Conservation (phyloP, 2,329 filamentous ascomycete species). For the Thielaviopsis cerberus region DNA sequence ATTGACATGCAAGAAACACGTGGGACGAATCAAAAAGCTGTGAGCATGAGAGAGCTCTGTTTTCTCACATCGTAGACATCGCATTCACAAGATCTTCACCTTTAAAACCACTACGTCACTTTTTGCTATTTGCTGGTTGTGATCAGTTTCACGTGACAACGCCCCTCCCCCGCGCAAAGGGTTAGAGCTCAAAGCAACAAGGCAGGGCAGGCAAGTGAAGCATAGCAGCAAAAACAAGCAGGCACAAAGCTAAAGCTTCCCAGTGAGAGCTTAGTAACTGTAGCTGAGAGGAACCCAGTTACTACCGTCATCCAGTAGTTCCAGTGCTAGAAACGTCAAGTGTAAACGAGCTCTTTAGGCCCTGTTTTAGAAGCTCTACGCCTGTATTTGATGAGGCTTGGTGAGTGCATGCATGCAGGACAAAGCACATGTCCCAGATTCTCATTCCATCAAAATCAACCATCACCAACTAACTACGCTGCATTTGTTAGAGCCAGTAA, state of each 20-base stretch:
- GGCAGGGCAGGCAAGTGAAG: background rate
- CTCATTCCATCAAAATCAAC: background rate
- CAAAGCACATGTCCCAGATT: background rate
- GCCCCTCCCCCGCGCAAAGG: constrained; percentile 9
- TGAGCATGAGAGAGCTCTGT: too few relatives aligned
- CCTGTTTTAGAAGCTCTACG: background rate
- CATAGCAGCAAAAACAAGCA: too few relatives aligned
- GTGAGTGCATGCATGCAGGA: background rate
- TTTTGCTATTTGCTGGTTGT: background rate
- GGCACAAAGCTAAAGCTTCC: background rate
- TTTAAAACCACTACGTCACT: background rate
- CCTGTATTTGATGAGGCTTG: background rate
- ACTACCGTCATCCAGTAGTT: background rate
- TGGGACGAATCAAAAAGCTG: too few relatives aligned
- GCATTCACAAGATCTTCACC: too few relatives aligned
- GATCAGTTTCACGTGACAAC: constrained; percentile 8
- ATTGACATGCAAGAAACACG: too few relatives aligned
- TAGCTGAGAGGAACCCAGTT: background rate
- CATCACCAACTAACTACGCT: background rate
- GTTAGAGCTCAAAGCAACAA: too few relatives aligned
- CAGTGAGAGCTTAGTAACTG: background rate
- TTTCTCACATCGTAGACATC: too few relatives aligned
- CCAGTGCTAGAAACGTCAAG: background rate
- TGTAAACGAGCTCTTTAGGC: background rate
- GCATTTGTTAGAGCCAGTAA: background rate